phyloP scores from a whole-genome alignment of 2,329 filamentous ascomycete genomes.

The Exophiala bonariae region DNA sequence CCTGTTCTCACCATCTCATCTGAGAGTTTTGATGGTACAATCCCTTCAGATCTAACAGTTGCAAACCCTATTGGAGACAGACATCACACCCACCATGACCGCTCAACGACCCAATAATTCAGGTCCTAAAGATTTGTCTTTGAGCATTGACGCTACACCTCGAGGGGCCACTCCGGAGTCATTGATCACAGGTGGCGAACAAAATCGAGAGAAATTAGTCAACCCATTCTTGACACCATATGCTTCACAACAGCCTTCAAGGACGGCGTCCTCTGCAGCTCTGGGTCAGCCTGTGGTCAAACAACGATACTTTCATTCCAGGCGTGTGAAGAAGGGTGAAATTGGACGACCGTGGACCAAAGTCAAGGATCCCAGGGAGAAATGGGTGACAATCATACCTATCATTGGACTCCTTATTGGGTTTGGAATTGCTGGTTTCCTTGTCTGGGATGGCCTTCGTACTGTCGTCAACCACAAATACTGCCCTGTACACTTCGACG shows the following conservation, averaged over 20 bases:
- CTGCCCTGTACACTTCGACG: constrained; percentile 66
- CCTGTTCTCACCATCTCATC: too few species aligned
- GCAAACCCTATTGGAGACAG: too few species aligned
- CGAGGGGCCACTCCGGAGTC: constrained; percentile 13
- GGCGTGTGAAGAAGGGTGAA: constrained; percentile 70
- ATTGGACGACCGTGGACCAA: constrained; percentile 73
- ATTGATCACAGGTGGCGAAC: not conserved
- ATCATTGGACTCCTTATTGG: constrained; percentile 70
- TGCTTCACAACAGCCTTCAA: constrained; percentile 20
- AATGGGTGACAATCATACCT: constrained; percentile 82
- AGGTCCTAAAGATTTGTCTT: constrained; percentile 3
- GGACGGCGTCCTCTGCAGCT: constrained; percentile 19
- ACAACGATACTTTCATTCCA: constrained; percentile 62
- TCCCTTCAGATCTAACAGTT: too few species aligned
- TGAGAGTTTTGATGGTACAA: too few species aligned
- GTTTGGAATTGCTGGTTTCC: constrained; percentile 65
- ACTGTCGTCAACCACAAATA: constrained; percentile 75
- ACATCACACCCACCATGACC: too few species aligned
- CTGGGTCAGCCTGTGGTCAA: constrained; percentile 12
- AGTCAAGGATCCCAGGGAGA: constrained; percentile 71
- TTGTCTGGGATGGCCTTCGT: constrained; percentile 73
- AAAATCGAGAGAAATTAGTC: constrained; percentile 8
- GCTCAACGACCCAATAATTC: constrained; percentile 5
- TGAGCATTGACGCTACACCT: constrained; percentile 9
- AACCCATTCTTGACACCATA: constrained; percentile 27